A percentile compares a stretch with the other conserved stretches of the same genome.
phyloP scores from a whole-genome alignment of 805 yeast species.

The Pichia insulana region DNA sequence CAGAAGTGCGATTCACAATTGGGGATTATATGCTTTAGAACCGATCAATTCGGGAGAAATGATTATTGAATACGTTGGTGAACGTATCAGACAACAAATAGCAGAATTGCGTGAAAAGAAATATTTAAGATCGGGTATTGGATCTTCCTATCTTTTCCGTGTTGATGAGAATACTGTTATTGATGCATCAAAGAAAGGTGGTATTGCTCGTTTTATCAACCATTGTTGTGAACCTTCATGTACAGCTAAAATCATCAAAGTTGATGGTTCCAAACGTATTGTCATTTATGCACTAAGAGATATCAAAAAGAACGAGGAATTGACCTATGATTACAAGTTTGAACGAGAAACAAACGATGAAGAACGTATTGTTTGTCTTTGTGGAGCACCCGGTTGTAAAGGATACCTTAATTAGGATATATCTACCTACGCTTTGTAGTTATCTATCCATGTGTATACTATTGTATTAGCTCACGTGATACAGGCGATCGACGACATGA shows the following conservation, averaged over 20 bases:
- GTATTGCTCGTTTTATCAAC: constrained; percentile 92
- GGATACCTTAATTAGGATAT: constrained; percentile 64
- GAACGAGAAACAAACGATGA: constrained; percentile 84
- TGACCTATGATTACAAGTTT: constrained; percentile 93
- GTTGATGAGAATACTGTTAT: constrained; percentile 91
- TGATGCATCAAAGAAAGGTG: constrained; percentile 96
- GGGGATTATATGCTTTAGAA: constrained; percentile 96
- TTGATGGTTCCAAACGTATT: constrained; percentile 87
- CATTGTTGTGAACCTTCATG: constrained; percentile 98
- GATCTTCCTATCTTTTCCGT: constrained; percentile 87
- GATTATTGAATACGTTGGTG: constrained; percentile 98
- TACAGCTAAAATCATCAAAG: constrained; percentile 92
- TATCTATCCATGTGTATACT: too few species aligned
- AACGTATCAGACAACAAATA: constrained; percentile 83
- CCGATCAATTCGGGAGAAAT: constrained; percentile 94
- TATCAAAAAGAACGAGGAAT: constrained; percentile 79
- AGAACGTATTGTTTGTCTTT: constrained; percentile 81
- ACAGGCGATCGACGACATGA: too few species aligned
- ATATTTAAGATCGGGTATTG: constrained; percentile 84
- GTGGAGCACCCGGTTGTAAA: constrained; percentile 94
- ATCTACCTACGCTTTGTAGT: too few species aligned
- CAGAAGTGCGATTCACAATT: constrained; percentile 91
- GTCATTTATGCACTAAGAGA: constrained; percentile 90
- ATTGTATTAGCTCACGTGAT: too few species aligned
- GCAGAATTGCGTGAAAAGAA: constrained; percentile 87